Evolutionary conservation across 495 filamentous ascomycete genomes (phyloP).

Genomic region (Tetracladium marchalianum): DNA sequence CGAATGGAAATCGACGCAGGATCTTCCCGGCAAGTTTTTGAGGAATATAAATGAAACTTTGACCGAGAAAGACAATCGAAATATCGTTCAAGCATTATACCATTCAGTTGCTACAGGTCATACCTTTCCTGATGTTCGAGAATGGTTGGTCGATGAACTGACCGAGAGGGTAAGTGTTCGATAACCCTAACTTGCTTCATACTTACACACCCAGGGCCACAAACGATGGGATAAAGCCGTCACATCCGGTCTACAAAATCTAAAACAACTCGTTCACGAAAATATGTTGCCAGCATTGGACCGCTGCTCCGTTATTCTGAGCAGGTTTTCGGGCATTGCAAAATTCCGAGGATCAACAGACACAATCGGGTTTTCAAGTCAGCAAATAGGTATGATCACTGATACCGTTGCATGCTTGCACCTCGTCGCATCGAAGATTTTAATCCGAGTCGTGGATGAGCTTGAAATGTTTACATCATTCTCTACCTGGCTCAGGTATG

Average conservation of each 20-base stretch:
- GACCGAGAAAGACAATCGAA: slow-evolving; percentile 45
- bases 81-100: slow-evolving; percentile 68
- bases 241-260: slow-evolving; percentile 59
- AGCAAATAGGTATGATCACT: slow-evolving; percentile 41
- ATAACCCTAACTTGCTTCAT: slow-evolving; percentile 1
- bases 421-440: slow-evolving; percentile 62
- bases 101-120: slow-evolving; percentile 81
- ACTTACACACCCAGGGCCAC: slow-evolving; percentile 51
- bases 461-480: slow-evolving; percentile 69
- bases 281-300: slow-evolving; percentile 82
- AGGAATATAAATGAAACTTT: slow-evolving; percentile 58
- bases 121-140: slow-evolving; percentile 62
- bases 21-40: slow-evolving; percentile 69
- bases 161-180: slow-evolving; percentile 60
- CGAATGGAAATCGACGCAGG: slow-evolving; percentile 75
- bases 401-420: slow-evolving; percentile 69
- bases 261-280: slow-evolving; percentile 72
- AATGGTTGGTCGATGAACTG: slow-evolving; percentile 85
- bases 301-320: slow-evolving; percentile 70
- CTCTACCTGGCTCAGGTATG: slow-evolving; percentile 73
- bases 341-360: slow-evolving; percentile 64
- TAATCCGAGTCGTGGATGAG: slow-evolving; percentile 65
- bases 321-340: slow-evolving; percentile 75
- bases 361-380: slow-evolving; percentile 50
- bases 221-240: slow-evolving; percentile 94